Base-by-base conservation (phyloP, 805 yeast genomes). In the Torulaspora microellipsoides region DNA sequence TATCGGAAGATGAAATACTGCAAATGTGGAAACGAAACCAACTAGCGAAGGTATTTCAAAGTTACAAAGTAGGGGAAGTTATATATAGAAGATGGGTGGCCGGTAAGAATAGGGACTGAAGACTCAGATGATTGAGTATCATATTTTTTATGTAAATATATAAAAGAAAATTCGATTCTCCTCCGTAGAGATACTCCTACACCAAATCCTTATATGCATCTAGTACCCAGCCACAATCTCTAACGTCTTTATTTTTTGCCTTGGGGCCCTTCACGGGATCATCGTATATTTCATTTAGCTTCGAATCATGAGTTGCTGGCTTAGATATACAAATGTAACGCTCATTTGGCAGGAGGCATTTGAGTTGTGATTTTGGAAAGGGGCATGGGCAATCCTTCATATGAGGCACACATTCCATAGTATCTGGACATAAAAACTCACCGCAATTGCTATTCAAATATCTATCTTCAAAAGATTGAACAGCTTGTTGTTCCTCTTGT, bases 381-480 rank as follows among this genome's bases (percentile, higher is more conserved):
- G 87, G 88, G 62, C 99, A 93, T 1, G 97, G 96, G 62, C 99
- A 93, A 40, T 82, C 85, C 7, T 72, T 53, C 0, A 87, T 78
- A 1, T 65, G 55, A 1, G 73, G 71, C 0, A 87, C 99, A 68
- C 99, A 93, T 8, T 71, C 71, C 32, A 81, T 70, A 0, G 97
- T 87, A 53, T 82, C 95, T 3, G 87, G 87, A 60, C 99, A 93
- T 29, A 91, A 65, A 60, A 82, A 91, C 5, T 69, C 68, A 8
- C 66, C 64, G 59, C 99, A 93, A 3, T 70, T 66, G 47, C 60
- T 60, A 43, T 66, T 56, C 30, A 72, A 48, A 34, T 66, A 56
- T 12, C 42, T 53, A 10, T 69, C 70, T 51, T 71, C 74, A 44
- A 57, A 68, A 1, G 64, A 41, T 14, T 49, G 45, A 32, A 48